Evolutionary conservation across 169 alveolate genomes (phyloP).

Genomic region (Eimeria falciformis): DNA sequence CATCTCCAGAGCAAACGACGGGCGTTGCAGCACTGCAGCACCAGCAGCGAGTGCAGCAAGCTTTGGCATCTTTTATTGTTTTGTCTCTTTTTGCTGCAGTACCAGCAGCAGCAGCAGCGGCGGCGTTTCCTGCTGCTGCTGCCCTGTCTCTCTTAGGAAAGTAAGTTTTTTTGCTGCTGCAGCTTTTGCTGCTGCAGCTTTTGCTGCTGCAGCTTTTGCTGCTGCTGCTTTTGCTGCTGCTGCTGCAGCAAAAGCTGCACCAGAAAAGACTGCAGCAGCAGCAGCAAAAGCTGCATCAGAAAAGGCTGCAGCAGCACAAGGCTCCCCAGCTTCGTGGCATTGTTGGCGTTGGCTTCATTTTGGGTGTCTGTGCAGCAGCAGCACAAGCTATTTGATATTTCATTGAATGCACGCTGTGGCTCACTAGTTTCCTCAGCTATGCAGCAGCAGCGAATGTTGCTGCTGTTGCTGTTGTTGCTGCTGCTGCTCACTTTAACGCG

Average conservation of each 20-base stretch:
- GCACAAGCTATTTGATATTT: constrained; percentile 1
- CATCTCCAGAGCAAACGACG: background rate
- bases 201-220: background rate
- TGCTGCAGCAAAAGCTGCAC: background rate
- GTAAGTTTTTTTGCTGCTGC: background rate
- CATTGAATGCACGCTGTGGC: background rate
- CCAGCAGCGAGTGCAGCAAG: constrained; percentile 11
- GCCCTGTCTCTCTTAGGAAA: background rate
- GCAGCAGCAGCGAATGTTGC: constrained; percentile 9
- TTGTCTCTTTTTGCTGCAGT: constrained; percentile 39
- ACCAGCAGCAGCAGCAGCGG: constrained; percentile 53
- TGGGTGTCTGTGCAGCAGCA: background rate
- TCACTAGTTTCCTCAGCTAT: constrained; percentile 1
- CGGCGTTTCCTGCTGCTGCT: background rate
- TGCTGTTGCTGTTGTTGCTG: constrained; percentile 8
- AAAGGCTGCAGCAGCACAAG: constrained; percentile 28
- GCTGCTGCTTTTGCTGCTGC: constrained; percentile 25
- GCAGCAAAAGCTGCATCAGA: too few relatives aligned
- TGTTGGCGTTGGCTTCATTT: constrained; percentile 44
- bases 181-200: background rate
- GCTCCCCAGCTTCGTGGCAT: background rate
- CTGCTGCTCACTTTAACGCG: too few relatives aligned
- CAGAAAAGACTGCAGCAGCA: too few relatives aligned
- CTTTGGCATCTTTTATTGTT: constrained; percentile 37
- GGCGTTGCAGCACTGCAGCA: constrained; percentile 4